Evolutionary conservation across 75 land plant species (phyloP).

Genomic region (Pinus albicaulis): DNA sequence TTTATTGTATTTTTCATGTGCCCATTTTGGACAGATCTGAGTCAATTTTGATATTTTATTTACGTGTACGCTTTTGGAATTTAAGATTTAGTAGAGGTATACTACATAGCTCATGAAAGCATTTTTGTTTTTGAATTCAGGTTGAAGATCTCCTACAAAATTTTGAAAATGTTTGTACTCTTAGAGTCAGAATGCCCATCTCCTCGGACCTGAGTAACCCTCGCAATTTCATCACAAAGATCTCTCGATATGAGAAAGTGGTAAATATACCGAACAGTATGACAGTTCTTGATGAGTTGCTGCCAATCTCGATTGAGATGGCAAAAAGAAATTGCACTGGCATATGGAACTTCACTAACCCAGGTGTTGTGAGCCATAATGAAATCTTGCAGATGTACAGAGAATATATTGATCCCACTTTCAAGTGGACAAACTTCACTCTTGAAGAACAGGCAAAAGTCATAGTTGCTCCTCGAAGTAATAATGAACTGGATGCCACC

Average conservation of each 20-base stretch:
- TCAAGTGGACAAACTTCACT: slow-evolving; percentile 57
- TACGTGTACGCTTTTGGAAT: background rate
- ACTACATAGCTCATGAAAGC: background rate
- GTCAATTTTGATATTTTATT: background rate
- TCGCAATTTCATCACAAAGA: slow-evolving; percentile 68
- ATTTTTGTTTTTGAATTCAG: slow-evolving; percentile 19
- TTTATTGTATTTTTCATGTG: slow-evolving; percentile 4
- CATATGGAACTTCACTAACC: slow-evolving; percentile 69
- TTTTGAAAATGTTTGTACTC: slow-evolving; percentile 64
- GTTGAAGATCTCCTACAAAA: slow-evolving; percentile 62
- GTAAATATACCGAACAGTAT: slow-evolving; percentile 70
- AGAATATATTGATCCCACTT: slow-evolving; percentile 52
- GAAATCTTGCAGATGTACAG: slow-evolving; percentile 79
- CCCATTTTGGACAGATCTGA: background rate
- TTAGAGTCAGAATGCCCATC: slow-evolving; percentile 64
- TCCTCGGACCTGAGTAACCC: slow-evolving; percentile 58
- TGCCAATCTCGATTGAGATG: slow-evolving; percentile 46
- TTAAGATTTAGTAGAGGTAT: background rate
- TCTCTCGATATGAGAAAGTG: slow-evolving; percentile 48
- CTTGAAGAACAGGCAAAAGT: slow-evolving; percentile 74
- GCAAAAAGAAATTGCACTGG: slow-evolving; percentile 56
- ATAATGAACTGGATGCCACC: slow-evolving; percentile 65
- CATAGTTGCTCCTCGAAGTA: slow-evolving; percentile 68
- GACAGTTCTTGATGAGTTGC: slow-evolving; percentile 62
- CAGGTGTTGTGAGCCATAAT: slow-evolving; percentile 65